Base-by-base conservation (phyloP, 2,329 filamentous ascomycete species). In the Fusarium sp. region DNA sequence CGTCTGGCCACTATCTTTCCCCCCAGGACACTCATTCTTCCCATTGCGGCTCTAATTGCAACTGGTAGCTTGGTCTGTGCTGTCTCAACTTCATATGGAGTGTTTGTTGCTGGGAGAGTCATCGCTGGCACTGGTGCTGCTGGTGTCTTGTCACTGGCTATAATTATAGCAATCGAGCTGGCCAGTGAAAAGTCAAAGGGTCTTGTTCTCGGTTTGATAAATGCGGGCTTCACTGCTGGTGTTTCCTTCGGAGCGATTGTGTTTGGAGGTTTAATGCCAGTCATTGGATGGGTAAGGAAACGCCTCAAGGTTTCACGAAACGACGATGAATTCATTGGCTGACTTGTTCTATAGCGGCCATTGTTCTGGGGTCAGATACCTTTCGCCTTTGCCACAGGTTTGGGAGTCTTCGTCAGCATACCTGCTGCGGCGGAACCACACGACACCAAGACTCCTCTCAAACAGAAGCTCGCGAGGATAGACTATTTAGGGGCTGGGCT, bases 141-240 rank as follows among this genome's bases (percentile, higher is more conserved):
- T 4, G 92, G 92, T 0, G 86, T 93, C 49, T 88, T 93, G 80
- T 90, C 91, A 1, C 86, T 94, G 9, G 86, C 90, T 2, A 88
- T 93, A 48, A 93, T 97, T 49, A 83, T 95, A 23, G 89, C 93
- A 1, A 85, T 96, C n/a, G 90, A 95, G 76, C 81, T 96, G 66
- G 87, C 90, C 0, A 88, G 86, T 23, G 87, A 89, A 65, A 89
- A 88, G 68, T 84, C 88, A 7, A 85, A 93, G 60, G 93, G 93
- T 0, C 69, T 96, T 21, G 92, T 89, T 59, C 87, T 97, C 65
- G 93, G 92, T 2, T 78, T 93, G 42, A 84, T 93, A 21, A 96
- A 95, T 73, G 86, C 90, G 0, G 89, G 89, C 1, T 91, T 92
- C 76, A 94, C 92, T 0, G 81, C 88, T 14, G 92, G 92, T 5